These are phyloP conservation scores for Lachancea kluyveri DNA, from an alignment of 805 yeast species.

Conservation along the genomic window DNA sequence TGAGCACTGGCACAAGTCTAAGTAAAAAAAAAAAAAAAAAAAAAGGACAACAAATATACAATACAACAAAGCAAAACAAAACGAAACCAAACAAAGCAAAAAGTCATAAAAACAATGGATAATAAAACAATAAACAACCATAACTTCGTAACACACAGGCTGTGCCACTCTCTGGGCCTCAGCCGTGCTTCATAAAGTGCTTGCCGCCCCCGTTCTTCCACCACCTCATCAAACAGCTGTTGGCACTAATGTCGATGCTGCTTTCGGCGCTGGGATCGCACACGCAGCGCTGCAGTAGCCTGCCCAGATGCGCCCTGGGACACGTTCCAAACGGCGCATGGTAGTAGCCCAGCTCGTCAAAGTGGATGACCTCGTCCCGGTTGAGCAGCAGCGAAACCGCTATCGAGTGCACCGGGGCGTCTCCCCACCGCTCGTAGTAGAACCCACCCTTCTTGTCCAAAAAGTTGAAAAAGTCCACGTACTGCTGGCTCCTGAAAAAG, in stretches of 20 bases:
- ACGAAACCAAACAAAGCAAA: no score
- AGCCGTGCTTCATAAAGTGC: conserved; percentile 20
- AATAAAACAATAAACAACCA: no score
- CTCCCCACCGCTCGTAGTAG: conserved; percentile 91
- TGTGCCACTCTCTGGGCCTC: no score
- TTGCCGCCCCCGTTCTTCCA: conserved; percentile 63
- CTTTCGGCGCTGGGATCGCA: conserved; percentile 45
- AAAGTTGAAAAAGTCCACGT: conserved; percentile 53
- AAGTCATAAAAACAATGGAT: no score
- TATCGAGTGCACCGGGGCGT: conserved; percentile 83
- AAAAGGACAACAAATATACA: no score
- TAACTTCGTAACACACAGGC: no score
- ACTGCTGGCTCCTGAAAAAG: conserved; percentile 63
- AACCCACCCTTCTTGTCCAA: conserved; percentile 70
- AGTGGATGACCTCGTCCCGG: conserved; percentile 60
- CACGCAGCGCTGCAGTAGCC: conserved; percentile 53
- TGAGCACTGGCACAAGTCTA: no score
- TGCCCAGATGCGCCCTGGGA: conserved; percentile 45
- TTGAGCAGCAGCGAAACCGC: conserved; percentile 58
- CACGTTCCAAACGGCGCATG: conserved; percentile 67
- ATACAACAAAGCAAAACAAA: no score
- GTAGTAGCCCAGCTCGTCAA: conserved; percentile 74
- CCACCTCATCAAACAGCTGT: conserved; percentile 68
- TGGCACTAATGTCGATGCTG: conserved; percentile 37
- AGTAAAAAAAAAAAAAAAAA: no score